Base-by-base conservation (phyloP, 2,329 filamentous ascomycete genomes). In the Phaeosphaeria sp. region DNA sequence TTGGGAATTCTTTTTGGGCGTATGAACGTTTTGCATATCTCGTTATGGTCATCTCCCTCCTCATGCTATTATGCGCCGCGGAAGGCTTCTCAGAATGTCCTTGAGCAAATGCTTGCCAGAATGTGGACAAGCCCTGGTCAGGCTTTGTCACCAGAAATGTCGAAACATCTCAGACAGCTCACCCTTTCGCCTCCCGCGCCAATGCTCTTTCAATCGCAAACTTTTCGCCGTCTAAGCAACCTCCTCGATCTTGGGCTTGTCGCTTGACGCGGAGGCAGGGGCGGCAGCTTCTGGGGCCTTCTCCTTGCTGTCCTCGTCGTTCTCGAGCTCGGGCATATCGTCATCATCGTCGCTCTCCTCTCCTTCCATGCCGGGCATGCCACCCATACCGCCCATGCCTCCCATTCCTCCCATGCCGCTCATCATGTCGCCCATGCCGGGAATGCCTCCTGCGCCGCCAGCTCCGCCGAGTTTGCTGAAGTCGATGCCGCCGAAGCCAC, bases 401-500 rank as follows among this genome's bases (percentile, higher is more conserved):
- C 56, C 59, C 30, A 58, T 55, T 30, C 67, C 79, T 50, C 63
- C 75, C 64, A 66, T 64, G 20, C 68, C 78, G 51, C 71, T 76
- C 30, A 59, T 57, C 64, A 75, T 65, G 56, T 59, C 71, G 47
- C 67, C 71, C 61, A 77, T 69, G 47, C 74, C 79, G 22, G 74
- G 74, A 67, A 81, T 76, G 52, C 74, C 80, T 3, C 72, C 80
- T 49, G 74, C 76, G 24, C 83, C 86, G 27, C 79, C 82, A 44
- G 79, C 81, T 47, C 77, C 80, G 62, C 79, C 80, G 62, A 96
- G 89, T 85, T 96, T 96, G 72, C 91, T 95, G 87, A 96, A 96
- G 81, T 96, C 93, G 75, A 97, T 95, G 72, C 91, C 91, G 71
- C 91, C 88, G 65, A 95, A 92, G 78, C 92, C 91, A 66, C 87